Percentiles rank a stretch among this genome's conserved stretches.
Conservation (phyloP, 164 flowering plant species). For the Akebia trifoliata region DNA sequence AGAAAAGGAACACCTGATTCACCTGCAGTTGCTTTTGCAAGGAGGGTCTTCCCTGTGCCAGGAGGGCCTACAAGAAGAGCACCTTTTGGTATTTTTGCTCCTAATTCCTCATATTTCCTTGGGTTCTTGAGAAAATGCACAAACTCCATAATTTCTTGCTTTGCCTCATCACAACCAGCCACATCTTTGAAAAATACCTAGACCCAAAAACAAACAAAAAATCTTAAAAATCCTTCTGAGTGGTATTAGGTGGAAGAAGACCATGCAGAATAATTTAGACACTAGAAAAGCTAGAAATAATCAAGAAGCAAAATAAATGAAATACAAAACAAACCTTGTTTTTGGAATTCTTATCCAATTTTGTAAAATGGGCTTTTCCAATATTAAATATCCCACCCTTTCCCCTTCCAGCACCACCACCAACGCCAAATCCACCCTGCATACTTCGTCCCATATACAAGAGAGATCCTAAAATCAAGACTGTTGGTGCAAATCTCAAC, state of each 20-base stretch:
- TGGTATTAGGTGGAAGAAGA: not conserved
- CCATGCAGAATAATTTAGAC: not conserved
- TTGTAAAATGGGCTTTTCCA: slow-evolving; percentile 85
- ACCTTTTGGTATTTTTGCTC: slow-evolving; percentile 93
- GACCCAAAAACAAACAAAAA: slow-evolving; percentile 14
- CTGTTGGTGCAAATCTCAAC: slow-evolving; percentile 71
- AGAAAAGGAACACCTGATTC: slow-evolving; percentile 87
- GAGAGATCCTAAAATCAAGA: slow-evolving; percentile 63
- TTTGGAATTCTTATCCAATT: slow-evolving; percentile 86
- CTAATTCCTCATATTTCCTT: slow-evolving; percentile 78
- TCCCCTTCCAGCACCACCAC: slow-evolving; percentile 72
- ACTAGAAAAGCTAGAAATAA: not conserved
- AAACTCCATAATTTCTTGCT: slow-evolving; percentile 95
- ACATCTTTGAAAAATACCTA: slow-evolving; percentile 88
- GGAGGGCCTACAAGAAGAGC: slow-evolving; percentile 94
- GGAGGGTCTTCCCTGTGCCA: slow-evolving; percentile 92
- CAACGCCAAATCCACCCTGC: slow-evolving; percentile 80
- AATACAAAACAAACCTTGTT: slow-evolving; percentile 61
- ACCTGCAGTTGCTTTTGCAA: slow-evolving; percentile 95
- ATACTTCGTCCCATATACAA: slow-evolving; percentile 67
- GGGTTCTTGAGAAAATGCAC: slow-evolving; percentile 92
- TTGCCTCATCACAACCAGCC: slow-evolving; percentile 97
- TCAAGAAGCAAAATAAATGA: slow-evolving; percentile 1
- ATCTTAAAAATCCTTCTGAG: not conserved
- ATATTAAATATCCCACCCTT: slow-evolving; percentile 88